Conservation (phyloP, 2,329 filamentous ascomycete genomes). For the Fusarium devonianum region DNA sequence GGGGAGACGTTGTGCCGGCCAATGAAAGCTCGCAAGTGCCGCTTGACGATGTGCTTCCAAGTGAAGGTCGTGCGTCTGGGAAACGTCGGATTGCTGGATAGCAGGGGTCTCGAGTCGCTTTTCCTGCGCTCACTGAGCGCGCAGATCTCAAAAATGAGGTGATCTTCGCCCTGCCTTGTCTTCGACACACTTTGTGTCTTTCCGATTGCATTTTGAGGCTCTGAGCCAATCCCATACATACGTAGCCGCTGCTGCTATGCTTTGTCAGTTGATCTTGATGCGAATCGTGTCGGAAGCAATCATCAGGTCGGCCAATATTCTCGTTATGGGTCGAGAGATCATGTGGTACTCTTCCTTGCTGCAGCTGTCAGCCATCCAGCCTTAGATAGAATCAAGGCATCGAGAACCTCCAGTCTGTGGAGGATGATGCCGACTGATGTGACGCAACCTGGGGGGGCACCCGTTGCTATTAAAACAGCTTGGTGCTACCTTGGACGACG, state of each 20-base stretch:
- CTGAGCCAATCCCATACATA: conserved; percentile 19
- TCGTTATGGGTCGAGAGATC: conserved; percentile 6
- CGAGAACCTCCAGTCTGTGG: too few species aligned
- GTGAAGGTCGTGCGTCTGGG: conserved; percentile 23
- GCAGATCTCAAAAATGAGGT: conserved; percentile 22
- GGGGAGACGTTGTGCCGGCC: conserved; percentile 26
- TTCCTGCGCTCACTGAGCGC: conserved; percentile 19
- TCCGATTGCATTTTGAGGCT: too few species aligned
- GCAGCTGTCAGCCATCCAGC: too few species aligned
- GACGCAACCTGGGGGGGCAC: too few species aligned
- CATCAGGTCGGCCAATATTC: conserved; percentile 1
- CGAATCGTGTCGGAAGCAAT: conserved; percentile 26
- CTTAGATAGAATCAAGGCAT: too few species aligned
- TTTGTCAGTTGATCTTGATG: conserved; percentile 25
- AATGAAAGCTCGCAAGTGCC: conserved; percentile 32
- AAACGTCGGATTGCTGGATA: conserved; percentile 9
- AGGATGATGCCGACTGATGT: too few species aligned
- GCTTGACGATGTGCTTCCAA: conserved; percentile 28
- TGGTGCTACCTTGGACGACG: too few species aligned
- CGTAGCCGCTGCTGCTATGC: conserved; percentile 28
- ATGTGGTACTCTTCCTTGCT: too few species aligned
- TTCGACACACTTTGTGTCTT: conserved; percentile 9
- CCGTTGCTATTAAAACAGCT: too few species aligned
- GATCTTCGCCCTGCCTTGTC: conserved; percentile 12
- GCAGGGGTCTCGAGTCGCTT: conserved; percentile 15